Conservation (phyloP, 345 rosid species). For the Eucalyptus caleyi region DNA sequence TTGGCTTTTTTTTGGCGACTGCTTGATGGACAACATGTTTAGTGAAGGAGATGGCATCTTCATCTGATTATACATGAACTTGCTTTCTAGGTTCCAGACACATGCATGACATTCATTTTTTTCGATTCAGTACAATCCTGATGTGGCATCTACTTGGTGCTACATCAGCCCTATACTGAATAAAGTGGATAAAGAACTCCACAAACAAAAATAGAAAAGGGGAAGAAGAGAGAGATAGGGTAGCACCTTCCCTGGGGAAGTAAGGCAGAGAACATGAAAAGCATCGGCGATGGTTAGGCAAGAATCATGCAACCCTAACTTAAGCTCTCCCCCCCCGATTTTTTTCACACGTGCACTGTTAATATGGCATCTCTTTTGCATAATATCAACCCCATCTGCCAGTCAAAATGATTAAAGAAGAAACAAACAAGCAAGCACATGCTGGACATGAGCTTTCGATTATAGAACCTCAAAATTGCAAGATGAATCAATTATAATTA, state of each 20-base stretch:
- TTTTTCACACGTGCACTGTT: not conserved
- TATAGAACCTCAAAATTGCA: not conserved
- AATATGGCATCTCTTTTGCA: not conserved
- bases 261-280: not conserved
- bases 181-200: not conserved
- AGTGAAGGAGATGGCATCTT: not conserved
- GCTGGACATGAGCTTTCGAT: not conserved
- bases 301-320: not conserved
- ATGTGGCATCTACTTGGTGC: not conserved
- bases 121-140: not conserved
- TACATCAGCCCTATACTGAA: not conserved
- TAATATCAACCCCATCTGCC: not conserved
- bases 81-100: not conserved
- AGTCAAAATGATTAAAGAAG: not conserved
- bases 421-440: not conserved
- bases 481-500: not conserved
- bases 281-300: not conserved
- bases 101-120: not conserved
- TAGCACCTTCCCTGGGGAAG: not conserved
- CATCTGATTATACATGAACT: not conserved
- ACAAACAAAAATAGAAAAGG: not conserved
- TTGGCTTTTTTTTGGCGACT: not conserved
- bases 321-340: not conserved
- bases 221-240: not conserved
- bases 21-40: not conserved